A percentile compares a stretch with the other conserved stretches of the same genome.
Conservation (phyloP, 495 filamentous ascomycete genomes). For the Penicillium lividum region DNA sequence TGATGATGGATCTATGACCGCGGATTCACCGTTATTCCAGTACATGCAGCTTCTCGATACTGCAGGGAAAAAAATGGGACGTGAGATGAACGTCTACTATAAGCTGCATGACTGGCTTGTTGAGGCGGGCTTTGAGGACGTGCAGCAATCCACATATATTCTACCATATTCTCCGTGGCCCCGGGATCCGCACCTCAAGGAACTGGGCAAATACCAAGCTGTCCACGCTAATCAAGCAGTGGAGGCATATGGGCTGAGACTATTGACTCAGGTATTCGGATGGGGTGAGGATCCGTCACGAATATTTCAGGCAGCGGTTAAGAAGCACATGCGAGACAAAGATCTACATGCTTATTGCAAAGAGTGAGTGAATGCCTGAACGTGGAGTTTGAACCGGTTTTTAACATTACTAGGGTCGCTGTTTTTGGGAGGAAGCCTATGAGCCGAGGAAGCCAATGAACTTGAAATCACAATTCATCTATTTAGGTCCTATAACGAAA, state of each 20-base stretch:
- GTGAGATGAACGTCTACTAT: conserved; percentile 48
- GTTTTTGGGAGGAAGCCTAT: conserved; percentile 6
- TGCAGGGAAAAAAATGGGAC: conserved; percentile 32
- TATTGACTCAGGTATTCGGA: conserved; percentile 57
- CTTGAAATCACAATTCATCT: too few species aligned
- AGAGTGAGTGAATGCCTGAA: conserved; percentile 3
- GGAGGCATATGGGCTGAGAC: conserved; percentile 53
- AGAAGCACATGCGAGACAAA: conserved; percentile 30
- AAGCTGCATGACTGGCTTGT: conserved; percentile 30
- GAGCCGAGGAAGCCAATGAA: too few species aligned
- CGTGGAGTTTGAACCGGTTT: neutral
- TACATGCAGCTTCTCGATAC: conserved; percentile 39
- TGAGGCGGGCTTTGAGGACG: conserved; percentile 59
- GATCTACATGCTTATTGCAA: conserved; percentile 31
- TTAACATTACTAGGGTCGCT: neutral
- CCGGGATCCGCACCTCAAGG: conserved; percentile 62
- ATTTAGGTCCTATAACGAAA: too few species aligned
- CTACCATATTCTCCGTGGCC: conserved; percentile 68
- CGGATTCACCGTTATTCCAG: conserved; percentile 49
- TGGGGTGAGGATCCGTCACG: conserved; percentile 26
- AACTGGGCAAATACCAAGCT: conserved; percentile 62
- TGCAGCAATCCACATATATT: conserved; percentile 56
- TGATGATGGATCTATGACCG: conserved; percentile 48
- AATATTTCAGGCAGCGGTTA: conserved; percentile 25
- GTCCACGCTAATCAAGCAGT: conserved; percentile 59